Percentiles rank a stretch among this genome's conserved stretches.
Evolutionary conservation across 306 rosid species (phyloP).

Genomic region (Astragalus glycyphyllos): DNA sequence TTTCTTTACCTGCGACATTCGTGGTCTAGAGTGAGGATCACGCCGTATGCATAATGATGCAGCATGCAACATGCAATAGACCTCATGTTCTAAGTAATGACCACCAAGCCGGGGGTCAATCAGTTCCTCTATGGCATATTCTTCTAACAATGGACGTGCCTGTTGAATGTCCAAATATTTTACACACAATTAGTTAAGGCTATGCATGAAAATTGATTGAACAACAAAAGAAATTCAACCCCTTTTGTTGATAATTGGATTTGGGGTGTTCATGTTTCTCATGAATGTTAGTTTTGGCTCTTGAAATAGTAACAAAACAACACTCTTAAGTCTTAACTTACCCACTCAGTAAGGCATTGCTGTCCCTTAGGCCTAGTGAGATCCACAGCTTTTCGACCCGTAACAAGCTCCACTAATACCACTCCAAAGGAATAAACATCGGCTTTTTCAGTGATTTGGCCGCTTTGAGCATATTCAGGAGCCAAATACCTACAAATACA

Average conservation of each 20-base stretch:
- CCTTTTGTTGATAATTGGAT: background rate
- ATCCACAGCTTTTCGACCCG: slow-evolving; percentile 97
- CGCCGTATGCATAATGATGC: slow-evolving; percentile 92
- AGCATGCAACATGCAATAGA: slow-evolving; percentile 89
- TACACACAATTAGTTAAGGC: slow-evolving; percentile 9
- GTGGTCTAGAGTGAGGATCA: slow-evolving; percentile 90
- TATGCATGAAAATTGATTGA: slow-evolving; percentile 8
- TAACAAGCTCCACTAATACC: slow-evolving; percentile 92
- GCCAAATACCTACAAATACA: slow-evolving; percentile 81
- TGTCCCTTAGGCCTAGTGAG: slow-evolving; percentile 93
- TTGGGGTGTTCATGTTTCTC: slow-evolving; percentile 25
- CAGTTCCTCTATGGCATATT: slow-evolving; percentile 78
- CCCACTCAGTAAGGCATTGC: slow-evolving; percentile 99
- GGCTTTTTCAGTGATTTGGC: slow-evolving; percentile 97
- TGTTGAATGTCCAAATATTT: slow-evolving; percentile 47
- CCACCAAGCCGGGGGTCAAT: slow-evolving; percentile 86
- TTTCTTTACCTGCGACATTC: slow-evolving; percentile 88
- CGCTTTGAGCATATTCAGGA: slow-evolving; percentile 98
- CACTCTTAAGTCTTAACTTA: slow-evolving; percentile 40
- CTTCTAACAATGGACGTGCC: slow-evolving; percentile 92
- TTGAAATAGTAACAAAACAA: slow-evolving; percentile 30
- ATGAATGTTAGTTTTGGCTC: slow-evolving; percentile 12
- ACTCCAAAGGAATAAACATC: slow-evolving; percentile 99
- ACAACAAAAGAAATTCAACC: slow-evolving; percentile 14
- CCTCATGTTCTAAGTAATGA: slow-evolving; percentile 74